phyloP scores from a whole-genome alignment of 163 green algal species.

The Chlorella variabilis region DNA sequence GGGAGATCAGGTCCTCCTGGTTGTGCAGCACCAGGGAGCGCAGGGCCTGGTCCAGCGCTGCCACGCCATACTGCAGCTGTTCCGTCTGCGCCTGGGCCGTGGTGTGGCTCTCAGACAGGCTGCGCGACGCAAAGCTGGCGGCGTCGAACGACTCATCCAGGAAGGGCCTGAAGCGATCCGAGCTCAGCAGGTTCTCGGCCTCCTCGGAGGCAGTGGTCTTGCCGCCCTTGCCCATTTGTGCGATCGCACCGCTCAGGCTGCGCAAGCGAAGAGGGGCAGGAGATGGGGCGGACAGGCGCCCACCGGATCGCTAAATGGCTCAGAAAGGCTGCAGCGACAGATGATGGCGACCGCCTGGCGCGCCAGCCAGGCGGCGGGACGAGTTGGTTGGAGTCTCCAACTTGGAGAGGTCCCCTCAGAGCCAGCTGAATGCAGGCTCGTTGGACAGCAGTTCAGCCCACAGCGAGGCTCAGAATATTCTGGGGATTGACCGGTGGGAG shows the following conservation, averaged over 20 bases:
- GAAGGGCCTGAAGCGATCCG: constrained; percentile 69
- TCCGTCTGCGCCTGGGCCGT: constrained; percentile 71
- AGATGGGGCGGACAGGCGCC: no score
- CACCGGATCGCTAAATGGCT: no score
- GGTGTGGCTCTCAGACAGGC: constrained; percentile 68
- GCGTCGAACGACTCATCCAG: constrained; percentile 73
- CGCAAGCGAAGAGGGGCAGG: no score
- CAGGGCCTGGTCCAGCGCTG: constrained; percentile 67
- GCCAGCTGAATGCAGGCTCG: no score
- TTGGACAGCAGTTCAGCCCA: no score
- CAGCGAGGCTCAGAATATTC: no score
- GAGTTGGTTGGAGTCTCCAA: no score
- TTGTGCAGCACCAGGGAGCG: constrained; percentile 52
- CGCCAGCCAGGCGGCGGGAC: no score
- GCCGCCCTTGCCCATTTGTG: constrained; percentile 27
- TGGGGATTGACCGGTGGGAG: no score
- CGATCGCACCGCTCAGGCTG: neutral
- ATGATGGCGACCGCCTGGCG: no score
- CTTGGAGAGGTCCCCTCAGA: no score
- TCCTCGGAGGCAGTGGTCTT: neutral
- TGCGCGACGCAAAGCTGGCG: constrained; percentile 73
- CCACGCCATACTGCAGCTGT: constrained; percentile 71
- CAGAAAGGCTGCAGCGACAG: no score
- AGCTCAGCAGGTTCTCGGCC: constrained; percentile 33
- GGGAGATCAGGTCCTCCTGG: constrained; percentile 65